Evolutionary conservation across 768 basidiomycete species (phyloP), one percentile per base, ranked within the genome.

Genomic region (Krasilnikovozyma curviuscula): DNA sequence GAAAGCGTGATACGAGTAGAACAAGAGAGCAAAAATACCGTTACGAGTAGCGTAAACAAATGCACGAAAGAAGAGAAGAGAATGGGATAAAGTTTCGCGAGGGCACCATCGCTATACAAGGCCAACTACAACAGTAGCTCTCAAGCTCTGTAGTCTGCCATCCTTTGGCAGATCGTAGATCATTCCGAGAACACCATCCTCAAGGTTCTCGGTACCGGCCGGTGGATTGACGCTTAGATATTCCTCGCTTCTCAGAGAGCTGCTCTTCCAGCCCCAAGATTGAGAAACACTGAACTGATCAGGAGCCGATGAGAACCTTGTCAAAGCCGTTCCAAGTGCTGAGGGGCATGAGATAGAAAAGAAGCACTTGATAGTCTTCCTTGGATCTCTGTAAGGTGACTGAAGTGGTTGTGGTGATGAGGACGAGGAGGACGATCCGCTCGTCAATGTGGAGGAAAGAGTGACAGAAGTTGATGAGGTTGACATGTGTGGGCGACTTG

Each of bases 211-310:
- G 33, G 48, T 54, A n/a, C n/a, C 33, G 46, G 46, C 37, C 40
- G 52, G 42, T 18, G 21, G 34, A 40, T 24, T 7, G 39, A 25
- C 10, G 40, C 38, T 2, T 28, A 69, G 51, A 50, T 68, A 70
- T 57, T 70, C 70, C 55, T 71, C 70, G n/a, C 65, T 65, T 34
- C 70, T 60, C 42, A 78, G 59, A 18, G 72, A 72, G 49, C 70
- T 71, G 45, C 71, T 72, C 66, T 85, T 86, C 86, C 86, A 89
- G 0, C 86, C 88, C 88, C 85, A 91, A 54, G 81, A 83, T 69
- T 88, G 83, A 51, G 77, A 76, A 38, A 85, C 70, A 25, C 77
- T 71, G 60, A 93, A 91, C 37, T 73, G 70, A 59, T 93, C 88
- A 1, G 88, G 88, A 3, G 78, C 73, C 54, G 83, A 86, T 40